phyloP scores from a whole-genome alignment of 2,329 filamentous ascomycete genomes.

The Botrytis squamosa region DNA sequence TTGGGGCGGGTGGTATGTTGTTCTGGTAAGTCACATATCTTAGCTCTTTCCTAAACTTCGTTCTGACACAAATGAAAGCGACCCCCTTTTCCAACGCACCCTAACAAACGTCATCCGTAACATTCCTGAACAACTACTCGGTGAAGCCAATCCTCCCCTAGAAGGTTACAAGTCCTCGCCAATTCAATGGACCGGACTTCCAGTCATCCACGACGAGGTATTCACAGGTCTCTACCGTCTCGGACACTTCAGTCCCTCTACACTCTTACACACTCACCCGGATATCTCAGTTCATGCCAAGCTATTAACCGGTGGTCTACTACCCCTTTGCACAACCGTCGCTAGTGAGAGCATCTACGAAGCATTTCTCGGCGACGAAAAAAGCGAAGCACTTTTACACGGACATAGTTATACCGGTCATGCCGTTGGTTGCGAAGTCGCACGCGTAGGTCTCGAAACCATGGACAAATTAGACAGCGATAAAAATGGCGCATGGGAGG shows the following conservation, averaged over 20 bases:
- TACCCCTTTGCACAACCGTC: conserved; percentile 74
- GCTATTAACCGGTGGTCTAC: conserved; percentile 74
- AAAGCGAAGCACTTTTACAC: conserved; percentile 76
- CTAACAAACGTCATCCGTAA: conserved; percentile 66
- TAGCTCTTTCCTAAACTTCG: neutral
- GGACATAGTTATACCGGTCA: conserved; percentile 88
- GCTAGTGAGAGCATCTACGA: conserved; percentile 73
- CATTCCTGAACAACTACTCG: conserved; percentile 42
- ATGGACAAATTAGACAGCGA: conserved; percentile 58
- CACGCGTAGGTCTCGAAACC: conserved; percentile 60
- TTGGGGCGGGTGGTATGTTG: conserved; percentile 82
- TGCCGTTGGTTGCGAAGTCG: conserved; percentile 76
- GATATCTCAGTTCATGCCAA: conserved; percentile 84
- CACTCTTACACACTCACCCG: conserved; percentile 65
- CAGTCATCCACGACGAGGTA: conserved; percentile 81
- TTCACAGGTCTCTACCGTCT: conserved; percentile 85
- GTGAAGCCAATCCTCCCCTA: neutral
- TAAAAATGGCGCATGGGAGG: conserved; percentile 56
- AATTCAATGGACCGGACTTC: conserved; percentile 67
- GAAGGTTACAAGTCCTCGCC: conserved; percentile 26
- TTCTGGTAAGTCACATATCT: conserved; percentile 58
- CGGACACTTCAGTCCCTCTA: conserved; percentile 67
- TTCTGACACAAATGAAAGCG: conserved; percentile 46
- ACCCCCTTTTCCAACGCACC: conserved; percentile 76
- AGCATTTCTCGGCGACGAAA: conserved; percentile 68